Evolutionary conservation across 192 early-diverging fungal species (phyloP), one percentile per base, ranked within the genome.

Genomic region (Cetraspora pellucida): DNA sequence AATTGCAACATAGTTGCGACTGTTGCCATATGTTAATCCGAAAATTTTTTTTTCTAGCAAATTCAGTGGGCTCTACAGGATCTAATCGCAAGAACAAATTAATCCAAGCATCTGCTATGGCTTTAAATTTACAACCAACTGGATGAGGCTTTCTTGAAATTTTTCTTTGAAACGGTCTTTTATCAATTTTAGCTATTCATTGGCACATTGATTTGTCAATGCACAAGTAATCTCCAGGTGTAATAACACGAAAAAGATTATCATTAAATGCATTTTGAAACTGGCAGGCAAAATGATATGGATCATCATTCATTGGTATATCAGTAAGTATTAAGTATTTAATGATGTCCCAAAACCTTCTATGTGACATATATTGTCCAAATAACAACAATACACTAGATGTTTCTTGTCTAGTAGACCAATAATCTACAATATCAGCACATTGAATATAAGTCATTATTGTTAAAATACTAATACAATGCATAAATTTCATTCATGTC

Each of bases 351-450:
- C 58, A 19, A 59, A 59, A 59, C 19, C 19, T 11, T 59, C 25
- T 59, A 59, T 59, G 58, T 59, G 58, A 59, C 58, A 59, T 59
- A 27, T 59, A 59, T 59, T 59, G 58, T 13, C 19, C 58, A 64
- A 64, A 64, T 64, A 28, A 10, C 28, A 64, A 21, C 30, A 19
- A 43, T 31, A 43, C 37, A 30, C 61, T 19, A 57, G 55, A 4
- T 23, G 7, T 58, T 58, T 58, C 7, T 58, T 64, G 63, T 30
- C 31, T 64, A 30, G 31, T 64, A 30, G 63, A 64, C 63, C 37
- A 13, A 43, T 64, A 64, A 64, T 64, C 63, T 11, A 23, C 1
- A 64, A 43, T 64, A 37, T 64, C 30, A 31, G 37, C 63, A 64
- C 37, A 64, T 64, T 43, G 27, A 17, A 64, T 4, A 31, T 64